Percentiles rank a stretch among this genome's conserved stretches.
Evolutionary conservation across 495 filamentous ascomycete genomes (phyloP).

Genomic region (Aspergillus homomorphus): DNA sequence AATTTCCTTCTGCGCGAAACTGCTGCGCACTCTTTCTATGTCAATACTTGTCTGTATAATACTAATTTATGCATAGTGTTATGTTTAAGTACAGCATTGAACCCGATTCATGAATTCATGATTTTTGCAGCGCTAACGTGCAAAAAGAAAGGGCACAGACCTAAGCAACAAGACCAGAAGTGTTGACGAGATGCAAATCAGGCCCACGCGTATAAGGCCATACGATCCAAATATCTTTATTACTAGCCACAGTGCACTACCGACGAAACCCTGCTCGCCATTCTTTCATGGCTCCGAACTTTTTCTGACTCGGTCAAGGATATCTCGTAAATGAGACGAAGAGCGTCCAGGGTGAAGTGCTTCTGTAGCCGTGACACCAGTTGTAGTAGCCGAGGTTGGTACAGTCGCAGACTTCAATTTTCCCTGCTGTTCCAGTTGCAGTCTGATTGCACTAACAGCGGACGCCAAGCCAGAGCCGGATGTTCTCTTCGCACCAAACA

Average conservation of each 20-base stretch:
- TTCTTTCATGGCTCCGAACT: conserved; percentile 13
- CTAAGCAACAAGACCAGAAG: too few species aligned
- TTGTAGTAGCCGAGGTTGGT: conserved; percentile 23
- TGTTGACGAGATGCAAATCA: not conserved
- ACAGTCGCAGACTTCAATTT: not conserved
- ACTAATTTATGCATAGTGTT: not conserved
- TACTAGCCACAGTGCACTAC: too few species aligned
- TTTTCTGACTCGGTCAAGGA: conserved; percentile 24
- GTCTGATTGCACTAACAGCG: conserved; percentile 17
- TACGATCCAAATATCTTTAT: not conserved
- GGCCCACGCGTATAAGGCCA: not conserved
- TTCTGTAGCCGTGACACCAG: conserved; percentile 18
- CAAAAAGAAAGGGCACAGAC: not conserved
- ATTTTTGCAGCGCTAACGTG: not conserved
- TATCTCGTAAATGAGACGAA: conserved; percentile 20
- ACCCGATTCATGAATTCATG: not conserved
- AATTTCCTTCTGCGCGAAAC: conserved; percentile 6
- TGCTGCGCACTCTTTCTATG: conserved; percentile 15
- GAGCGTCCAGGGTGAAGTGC: conserved; percentile 18
- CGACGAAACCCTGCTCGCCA: not conserved
- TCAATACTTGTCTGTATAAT: conserved; percentile 15
- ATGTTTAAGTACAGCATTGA: not conserved
- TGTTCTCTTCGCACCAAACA: conserved; percentile 18
- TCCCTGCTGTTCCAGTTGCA: conserved; percentile 20
- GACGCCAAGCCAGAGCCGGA: conserved; percentile 14